A percentile compares a stretch with the other conserved stretches of the same genome.
Evolutionary conservation across 2,329 filamentous ascomycete genomes (phyloP).

Genomic region (Thelonectria rubi): DNA sequence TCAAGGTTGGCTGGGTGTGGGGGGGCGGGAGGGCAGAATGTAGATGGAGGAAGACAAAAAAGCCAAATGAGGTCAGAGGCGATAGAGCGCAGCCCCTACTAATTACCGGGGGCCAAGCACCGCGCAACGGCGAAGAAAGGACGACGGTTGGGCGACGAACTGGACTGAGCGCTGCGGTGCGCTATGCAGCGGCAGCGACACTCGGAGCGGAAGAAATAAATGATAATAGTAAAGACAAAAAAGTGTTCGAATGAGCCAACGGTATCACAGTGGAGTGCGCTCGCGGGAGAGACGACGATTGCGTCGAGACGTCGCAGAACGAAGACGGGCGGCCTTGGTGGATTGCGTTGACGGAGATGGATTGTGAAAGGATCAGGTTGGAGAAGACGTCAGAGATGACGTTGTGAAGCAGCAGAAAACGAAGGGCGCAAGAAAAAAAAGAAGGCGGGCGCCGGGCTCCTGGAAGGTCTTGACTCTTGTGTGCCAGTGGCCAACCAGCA

Average conservation of each 20-base stretch:
- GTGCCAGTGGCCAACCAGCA: conserved; percentile 22
- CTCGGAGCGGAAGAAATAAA: conserved; percentile 1
- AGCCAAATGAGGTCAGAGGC: conserved; percentile 55
- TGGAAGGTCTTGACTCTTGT: conserved; percentile 36
- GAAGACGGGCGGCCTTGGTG: conserved; percentile 42
- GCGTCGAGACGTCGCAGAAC: conserved; percentile 32
- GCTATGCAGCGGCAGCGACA: conserved; percentile 7
- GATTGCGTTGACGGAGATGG: conserved; percentile 46
- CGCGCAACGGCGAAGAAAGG: conserved; percentile 32
- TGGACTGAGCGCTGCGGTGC: conserved; percentile 11
- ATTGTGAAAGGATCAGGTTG: conserved; percentile 50
- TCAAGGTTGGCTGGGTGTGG: conserved; percentile 43
- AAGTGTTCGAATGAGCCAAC: conserved; percentile 10
- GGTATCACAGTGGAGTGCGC: conserved; percentile 36
- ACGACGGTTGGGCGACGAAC: conserved; percentile 17
- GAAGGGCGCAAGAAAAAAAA: conserved; percentile 49
- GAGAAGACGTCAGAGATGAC: conserved; percentile 60
- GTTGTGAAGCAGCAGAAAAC: conserved; percentile 52
- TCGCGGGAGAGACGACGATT: conserved; percentile 34
- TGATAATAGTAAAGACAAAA: background rate
- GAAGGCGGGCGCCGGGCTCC: conserved; percentile 46
- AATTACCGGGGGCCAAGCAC: conserved; percentile 31
- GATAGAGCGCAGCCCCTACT: conserved; percentile 34
- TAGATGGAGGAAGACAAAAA: conserved; percentile 42
- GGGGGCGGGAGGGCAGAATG: conserved; percentile 41